Evolutionary conservation across 139 green algal genomes (phyloP).

Genomic region (Chlamydomonas asymmetrica): DNA sequence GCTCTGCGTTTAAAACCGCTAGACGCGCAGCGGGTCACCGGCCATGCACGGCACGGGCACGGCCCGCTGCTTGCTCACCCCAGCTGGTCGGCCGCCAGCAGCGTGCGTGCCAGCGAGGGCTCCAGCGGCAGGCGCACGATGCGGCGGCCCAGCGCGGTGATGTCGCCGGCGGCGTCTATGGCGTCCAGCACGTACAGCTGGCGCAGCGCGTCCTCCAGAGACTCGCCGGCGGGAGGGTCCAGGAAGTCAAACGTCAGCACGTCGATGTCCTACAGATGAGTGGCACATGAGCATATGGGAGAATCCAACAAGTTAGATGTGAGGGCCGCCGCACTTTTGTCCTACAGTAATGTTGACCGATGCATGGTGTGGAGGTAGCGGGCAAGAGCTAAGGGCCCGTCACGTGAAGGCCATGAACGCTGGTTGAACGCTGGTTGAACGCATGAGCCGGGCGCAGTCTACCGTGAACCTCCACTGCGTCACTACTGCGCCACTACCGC

Average conservation of each 20-base stretch:
- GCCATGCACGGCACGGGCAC: too few relatives aligned
- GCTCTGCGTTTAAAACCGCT: background rate
- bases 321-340: too few relatives aligned
- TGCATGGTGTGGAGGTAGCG: too few relatives aligned
- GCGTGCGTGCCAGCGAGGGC: conserved; percentile 73
- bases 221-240: conserved; percentile 67
- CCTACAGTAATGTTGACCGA: too few relatives aligned
- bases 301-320: too few relatives aligned
- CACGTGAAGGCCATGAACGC: too few relatives aligned
- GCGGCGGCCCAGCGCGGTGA: conserved; percentile 61
- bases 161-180: conserved; percentile 79
- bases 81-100: conserved; percentile 78
- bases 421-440: too few relatives aligned
- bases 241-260: conserved; percentile 95
- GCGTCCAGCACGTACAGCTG: conserved; percentile 91
- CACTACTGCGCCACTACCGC: too few relatives aligned
- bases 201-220: conserved; percentile 73
- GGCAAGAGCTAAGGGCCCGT: too few relatives aligned
- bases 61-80: conserved; percentile 32
- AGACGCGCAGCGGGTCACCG: background rate
- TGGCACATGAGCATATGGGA: too few relatives aligned
- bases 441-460: too few relatives aligned
- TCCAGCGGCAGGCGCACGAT: conserved; percentile 85
- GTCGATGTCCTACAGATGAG: conserved; percentile 64
- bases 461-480: too few relatives aligned